These are phyloP conservation scores for Protea cynaroides DNA, from an alignment of 164 flowering plant genomes.

Conservation along the genomic window DNA sequence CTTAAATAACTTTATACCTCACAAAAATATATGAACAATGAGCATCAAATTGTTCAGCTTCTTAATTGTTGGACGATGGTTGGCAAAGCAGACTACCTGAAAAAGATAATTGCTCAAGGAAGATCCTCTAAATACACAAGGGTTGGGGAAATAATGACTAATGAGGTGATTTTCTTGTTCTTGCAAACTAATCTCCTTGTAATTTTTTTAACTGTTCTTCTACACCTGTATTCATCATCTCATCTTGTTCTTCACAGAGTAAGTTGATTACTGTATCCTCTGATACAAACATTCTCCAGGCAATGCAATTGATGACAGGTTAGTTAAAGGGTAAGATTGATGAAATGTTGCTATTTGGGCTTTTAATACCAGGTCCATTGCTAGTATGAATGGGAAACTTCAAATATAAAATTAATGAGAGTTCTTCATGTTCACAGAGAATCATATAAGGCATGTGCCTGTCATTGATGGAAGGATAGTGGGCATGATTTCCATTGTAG, in stretches of 20 bases:
- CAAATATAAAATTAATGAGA: background rate
- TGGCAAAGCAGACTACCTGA: conserved; percentile 52
- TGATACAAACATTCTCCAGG: conserved; percentile 68
- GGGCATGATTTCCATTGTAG: conserved; percentile 88
- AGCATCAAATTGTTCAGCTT: background rate
- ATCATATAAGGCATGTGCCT: conserved; percentile 76
- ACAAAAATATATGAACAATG: background rate
- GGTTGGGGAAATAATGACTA: conserved; percentile 88
- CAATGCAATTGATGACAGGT: conserved; percentile 94
- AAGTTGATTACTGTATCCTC: conserved; percentile 72
- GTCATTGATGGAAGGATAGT: conserved; percentile 75
- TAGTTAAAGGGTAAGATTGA: background rate
- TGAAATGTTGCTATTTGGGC: background rate
- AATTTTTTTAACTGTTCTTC: background rate
- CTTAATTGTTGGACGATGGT: conserved; percentile 3
- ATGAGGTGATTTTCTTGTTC: conserved; percentile 43
- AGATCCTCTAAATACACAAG: conserved; percentile 53
- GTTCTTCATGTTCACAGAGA: conserved; percentile 36
- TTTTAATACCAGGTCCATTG: background rate
- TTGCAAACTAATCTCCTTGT: background rate
- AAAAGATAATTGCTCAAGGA: conserved; percentile 61
- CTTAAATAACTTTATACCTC: background rate
- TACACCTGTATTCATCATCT: background rate
- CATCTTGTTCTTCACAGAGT: conserved; percentile 36
- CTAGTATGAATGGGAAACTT: background rate